Percentiles rank a stretch among this genome's conserved stretches.
These are phyloP conservation scores for Lodderomyces orthopsilosis DNA, from an alignment of 1,139 yeast genomes.

Conservation along the genomic window DNA sequence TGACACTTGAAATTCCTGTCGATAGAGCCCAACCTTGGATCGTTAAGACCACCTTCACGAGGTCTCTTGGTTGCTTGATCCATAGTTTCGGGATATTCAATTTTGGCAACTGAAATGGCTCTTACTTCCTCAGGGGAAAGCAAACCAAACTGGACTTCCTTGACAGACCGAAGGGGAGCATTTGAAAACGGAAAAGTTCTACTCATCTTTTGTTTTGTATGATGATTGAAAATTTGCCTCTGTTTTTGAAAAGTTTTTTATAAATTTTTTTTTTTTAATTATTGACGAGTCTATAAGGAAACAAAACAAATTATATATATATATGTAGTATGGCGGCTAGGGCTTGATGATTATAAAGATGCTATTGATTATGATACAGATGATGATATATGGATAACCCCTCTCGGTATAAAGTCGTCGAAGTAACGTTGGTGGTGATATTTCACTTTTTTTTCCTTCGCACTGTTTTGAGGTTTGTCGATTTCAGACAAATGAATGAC, in stretches of 20 bases:
- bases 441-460: background rate
- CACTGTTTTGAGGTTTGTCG: background rate
- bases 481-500: background rate
- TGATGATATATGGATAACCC: background rate
- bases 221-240: background rate
- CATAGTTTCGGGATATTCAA: constrained; percentile 98
- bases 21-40: constrained; percentile 94
- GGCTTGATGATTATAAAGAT: background rate
- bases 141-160: constrained; percentile 97
- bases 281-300: background rate
- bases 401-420: constrained; percentile 2
- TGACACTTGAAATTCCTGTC: constrained; percentile 97
- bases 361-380: constrained; percentile 1
- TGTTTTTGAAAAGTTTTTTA: constrained; percentile 2
- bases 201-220: constrained; percentile 28
- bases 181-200: constrained; percentile 87
- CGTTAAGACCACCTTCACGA: constrained; percentile 94
- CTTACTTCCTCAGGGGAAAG: constrained; percentile 97
- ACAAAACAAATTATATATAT: background rate
- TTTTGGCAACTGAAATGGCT: constrained; percentile 95
- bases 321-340: background rate
- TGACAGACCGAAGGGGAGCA: constrained; percentile 94
- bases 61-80: constrained; percentile 95
- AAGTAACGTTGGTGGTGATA: background rate
- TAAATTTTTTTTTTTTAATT: background rate